phyloP scores from a whole-genome alignment of 495 filamentous ascomycete genomes.

The Trypethelium eluteriae region DNA sequence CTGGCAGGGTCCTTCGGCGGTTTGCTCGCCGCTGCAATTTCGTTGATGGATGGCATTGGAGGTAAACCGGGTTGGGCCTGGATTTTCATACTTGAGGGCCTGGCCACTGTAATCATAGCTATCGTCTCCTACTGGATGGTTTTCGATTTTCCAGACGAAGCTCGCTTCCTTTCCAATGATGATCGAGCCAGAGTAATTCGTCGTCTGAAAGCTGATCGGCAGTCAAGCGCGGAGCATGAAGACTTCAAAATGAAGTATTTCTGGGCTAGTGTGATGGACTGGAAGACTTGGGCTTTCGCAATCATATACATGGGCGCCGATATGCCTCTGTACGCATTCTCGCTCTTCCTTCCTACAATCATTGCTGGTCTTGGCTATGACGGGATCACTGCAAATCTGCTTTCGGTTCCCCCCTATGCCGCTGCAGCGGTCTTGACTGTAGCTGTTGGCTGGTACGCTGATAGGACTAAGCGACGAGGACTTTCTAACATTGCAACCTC shows the following conservation, averaged over 20 bases:
- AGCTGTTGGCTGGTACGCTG: slow-evolving; percentile 65
- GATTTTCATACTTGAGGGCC: slow-evolving; percentile 76
- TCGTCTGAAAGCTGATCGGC: slow-evolving; percentile 66
- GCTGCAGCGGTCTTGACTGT: slow-evolving; percentile 72
- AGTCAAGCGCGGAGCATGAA: slow-evolving; percentile 72
- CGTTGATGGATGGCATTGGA: slow-evolving; percentile 62
- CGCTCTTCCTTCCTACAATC: slow-evolving; percentile 82
- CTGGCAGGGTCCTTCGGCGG: slow-evolving; percentile 82
- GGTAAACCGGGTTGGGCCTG: slow-evolving; percentile 66
- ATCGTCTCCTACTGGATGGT: slow-evolving; percentile 76
- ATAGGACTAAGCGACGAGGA: slow-evolving; percentile 69
- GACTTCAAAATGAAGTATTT: slow-evolving; percentile 69
- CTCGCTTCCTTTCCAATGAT: slow-evolving; percentile 61
- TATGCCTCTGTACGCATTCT: slow-evolving; percentile 77
- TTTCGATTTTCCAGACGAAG: slow-evolving; percentile 80
- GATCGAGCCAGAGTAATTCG: slow-evolving; percentile 70
- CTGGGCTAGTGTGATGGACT: slow-evolving; percentile 66
- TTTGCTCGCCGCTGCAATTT: slow-evolving; percentile 70
- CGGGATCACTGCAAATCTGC: slow-evolving; percentile 63
- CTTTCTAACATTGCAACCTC: slow-evolving; percentile 72
- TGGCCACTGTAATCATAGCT: slow-evolving; percentile 67
- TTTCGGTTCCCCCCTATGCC: slow-evolving; percentile 86
- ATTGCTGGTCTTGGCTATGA: slow-evolving; percentile 67
- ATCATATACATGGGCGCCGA: slow-evolving; percentile 40
- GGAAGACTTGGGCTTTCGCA: slow-evolving; percentile 69